Conservation (phyloP, 352 stramenopile species). For the Phytophthora hibernalis region DNA sequence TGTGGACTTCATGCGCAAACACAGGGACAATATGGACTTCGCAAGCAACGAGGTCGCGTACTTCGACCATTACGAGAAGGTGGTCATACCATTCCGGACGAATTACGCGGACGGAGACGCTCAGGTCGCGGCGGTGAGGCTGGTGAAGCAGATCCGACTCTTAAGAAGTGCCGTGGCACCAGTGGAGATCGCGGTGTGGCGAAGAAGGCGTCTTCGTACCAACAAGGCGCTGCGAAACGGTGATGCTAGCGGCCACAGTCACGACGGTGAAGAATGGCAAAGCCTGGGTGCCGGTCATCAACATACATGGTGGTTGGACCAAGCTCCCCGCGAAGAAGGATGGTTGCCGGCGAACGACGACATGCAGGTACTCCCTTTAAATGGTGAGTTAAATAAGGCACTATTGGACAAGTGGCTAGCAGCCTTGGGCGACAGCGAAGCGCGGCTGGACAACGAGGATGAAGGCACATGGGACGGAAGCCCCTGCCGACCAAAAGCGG, state of each 20-base stretch:
- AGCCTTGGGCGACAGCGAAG: neutral
- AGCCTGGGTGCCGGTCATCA: slow-evolving; percentile 20
- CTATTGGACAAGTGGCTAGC: neutral
- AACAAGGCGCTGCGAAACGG: neutral
- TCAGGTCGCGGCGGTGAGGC: neutral
- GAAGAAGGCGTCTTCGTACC: slow-evolving; percentile 1
- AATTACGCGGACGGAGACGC: neutral
- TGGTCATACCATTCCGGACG: neutral
- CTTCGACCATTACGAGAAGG: neutral
- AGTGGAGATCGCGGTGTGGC: neutral
- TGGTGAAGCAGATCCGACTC: neutral
- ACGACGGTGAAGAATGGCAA: neutral
- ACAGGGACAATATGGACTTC: slow-evolving; percentile 13
- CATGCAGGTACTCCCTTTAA: slow-evolving; percentile 11
- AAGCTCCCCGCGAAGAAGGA: slow-evolving; percentile 15
- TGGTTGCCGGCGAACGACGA: slow-evolving; percentile 16
- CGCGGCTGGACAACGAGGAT: slow-evolving; percentile 13
- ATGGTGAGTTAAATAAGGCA: neutral
- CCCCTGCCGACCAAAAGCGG: neutral
- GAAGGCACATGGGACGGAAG: slow-evolving; percentile 3
- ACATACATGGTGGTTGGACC: neutral
- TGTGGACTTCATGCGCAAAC: neutral
- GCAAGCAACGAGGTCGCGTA: neutral
- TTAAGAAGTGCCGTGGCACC: neutral
- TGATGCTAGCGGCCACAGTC: slow-evolving; percentile 22